phyloP scores from a whole-genome alignment of 805 yeast species.

The Ogataea nakhonphanomensis region DNA sequence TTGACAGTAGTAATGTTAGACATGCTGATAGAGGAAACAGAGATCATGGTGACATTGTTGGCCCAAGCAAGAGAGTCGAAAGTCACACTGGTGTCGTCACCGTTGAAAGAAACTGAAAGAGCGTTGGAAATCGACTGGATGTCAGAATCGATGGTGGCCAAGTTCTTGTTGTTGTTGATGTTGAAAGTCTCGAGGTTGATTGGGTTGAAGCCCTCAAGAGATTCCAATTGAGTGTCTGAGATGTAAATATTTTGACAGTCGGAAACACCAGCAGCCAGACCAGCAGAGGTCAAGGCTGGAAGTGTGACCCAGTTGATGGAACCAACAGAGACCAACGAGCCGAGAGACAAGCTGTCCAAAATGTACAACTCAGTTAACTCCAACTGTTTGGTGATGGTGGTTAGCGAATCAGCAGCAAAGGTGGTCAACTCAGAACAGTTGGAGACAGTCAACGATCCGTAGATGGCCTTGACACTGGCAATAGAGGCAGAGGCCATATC shows the following conservation, averaged over 20 bases:
- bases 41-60: conserved; percentile 82
- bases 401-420: conserved; percentile 76
- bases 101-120: conserved; percentile 81
- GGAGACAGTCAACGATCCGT: conserved; percentile 67
- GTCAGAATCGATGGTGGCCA: conserved; percentile 67
- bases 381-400: conserved; percentile 70
- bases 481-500: conserved; percentile 60
- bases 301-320: conserved; percentile 75
- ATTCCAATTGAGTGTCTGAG: conserved; percentile 69
- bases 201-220: conserved; percentile 62
- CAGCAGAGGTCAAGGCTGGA: conserved; percentile 73
- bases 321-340: conserved; percentile 78
- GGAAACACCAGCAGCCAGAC: conserved; percentile 68
- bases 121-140: conserved; percentile 70
- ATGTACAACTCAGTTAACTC: conserved; percentile 60
- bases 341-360: conserved; percentile 67
- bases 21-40: conserved; percentile 69
- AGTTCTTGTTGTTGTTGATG: conserved; percentile 86
- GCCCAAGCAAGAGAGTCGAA: conserved; percentile 79
- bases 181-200: conserved; percentile 53
- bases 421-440: conserved; percentile 62
- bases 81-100: conserved; percentile 65
- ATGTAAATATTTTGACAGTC: conserved; percentile 67
- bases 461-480: conserved; percentile 70
- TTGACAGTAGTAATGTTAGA: conserved; percentile 66